These are phyloP conservation scores for Hemisphaericaspora xylanilytica DNA, from an alignment of 1,139 yeast species.

Conservation along the genomic window DNA sequence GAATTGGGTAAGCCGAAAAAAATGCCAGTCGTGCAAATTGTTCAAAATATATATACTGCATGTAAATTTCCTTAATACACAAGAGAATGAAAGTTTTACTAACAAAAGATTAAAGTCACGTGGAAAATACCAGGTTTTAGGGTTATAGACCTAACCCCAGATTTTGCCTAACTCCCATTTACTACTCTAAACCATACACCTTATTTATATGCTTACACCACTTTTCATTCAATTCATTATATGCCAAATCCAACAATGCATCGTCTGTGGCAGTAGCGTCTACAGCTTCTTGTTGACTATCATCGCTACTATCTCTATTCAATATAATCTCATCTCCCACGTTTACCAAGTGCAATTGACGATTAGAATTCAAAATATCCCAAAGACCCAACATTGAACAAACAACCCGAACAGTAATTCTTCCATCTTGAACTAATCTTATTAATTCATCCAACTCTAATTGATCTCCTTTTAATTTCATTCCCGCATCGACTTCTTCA, in stretches of 20 bases:
- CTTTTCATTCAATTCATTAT: constrained; percentile 10
- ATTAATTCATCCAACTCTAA: constrained; percentile 14
- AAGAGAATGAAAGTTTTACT: too few relatives aligned
- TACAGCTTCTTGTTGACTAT: too few relatives aligned
- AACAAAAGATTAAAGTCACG: background rate
- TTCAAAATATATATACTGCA: background rate
- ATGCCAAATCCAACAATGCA: constrained; percentile 8
- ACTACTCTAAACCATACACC: constrained; percentile 26
- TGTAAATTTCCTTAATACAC: too few relatives aligned
- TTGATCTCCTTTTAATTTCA: constrained; percentile 4
- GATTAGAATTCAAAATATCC: constrained; percentile 27
- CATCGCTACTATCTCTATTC: constrained; percentile 4
- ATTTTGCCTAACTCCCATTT: background rate
- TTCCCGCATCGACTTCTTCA: constrained; percentile 6
- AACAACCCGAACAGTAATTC: constrained; percentile 27
- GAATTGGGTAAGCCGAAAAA: background rate
- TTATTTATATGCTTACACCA: constrained; percentile 23
- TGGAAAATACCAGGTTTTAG: constrained; percentile 3
- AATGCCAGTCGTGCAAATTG: background rate
- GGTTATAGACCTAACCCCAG: constrained; percentile 10
- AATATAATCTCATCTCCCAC: constrained; percentile 10
- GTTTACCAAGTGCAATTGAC: constrained; percentile 16
- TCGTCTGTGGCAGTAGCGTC: too few relatives aligned
- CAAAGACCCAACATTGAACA: constrained; percentile 34
- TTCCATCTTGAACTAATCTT: constrained; percentile 18